Conservation (phyloP, 2,329 filamentous ascomycete species). For the Arthrobotrys sinensis region DNA sequence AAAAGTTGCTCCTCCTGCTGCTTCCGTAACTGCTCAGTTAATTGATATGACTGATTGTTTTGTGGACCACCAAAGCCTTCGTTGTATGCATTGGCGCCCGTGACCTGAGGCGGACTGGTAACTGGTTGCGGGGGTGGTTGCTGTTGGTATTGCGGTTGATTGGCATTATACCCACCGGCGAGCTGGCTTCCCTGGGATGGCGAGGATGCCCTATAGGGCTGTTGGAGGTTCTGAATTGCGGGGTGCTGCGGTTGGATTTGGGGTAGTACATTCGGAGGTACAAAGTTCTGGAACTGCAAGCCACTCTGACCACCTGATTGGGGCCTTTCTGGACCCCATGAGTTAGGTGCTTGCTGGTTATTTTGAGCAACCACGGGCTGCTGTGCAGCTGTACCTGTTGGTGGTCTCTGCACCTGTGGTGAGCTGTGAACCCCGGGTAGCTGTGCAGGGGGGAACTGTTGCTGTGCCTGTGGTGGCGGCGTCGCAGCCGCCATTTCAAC, state of each 20-base stretch:
- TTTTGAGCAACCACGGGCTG: constrained; percentile 23
- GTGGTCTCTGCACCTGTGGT: constrained; percentile 43
- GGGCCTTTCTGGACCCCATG: constrained; percentile 47
- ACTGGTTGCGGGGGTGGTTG: constrained; percentile 32
- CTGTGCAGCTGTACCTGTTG: constrained; percentile 2
- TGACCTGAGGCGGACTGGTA: constrained; percentile 31
- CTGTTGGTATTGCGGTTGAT: constrained; percentile 44
- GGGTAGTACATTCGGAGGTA: constrained; percentile 30
- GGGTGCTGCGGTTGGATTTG: constrained; percentile 39
- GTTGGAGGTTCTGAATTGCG: constrained; percentile 44
- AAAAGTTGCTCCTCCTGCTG: constrained; percentile 54
- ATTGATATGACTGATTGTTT: constrained; percentile 30
- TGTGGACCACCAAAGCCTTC: constrained; percentile 11
- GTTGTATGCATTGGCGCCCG: constrained; percentile 18
- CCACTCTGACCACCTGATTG: constrained; percentile 47
- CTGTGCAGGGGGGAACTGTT: constrained; percentile 30
- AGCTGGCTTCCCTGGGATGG: constrained; percentile 43
- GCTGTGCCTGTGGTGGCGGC: constrained; percentile 47
- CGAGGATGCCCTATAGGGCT: constrained; percentile 44
- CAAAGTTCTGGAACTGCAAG: constrained; percentile 53
- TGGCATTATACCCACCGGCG: constrained; percentile 28
- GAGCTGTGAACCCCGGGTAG: constrained; percentile 29
- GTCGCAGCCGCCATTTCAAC: constrained; percentile 59
- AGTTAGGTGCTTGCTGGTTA: constrained; percentile 36
- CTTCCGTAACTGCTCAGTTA: constrained; percentile 47